phyloP scores from a whole-genome alignment of 495 filamentous ascomycete genomes.

The Podospora didyma region DNA sequence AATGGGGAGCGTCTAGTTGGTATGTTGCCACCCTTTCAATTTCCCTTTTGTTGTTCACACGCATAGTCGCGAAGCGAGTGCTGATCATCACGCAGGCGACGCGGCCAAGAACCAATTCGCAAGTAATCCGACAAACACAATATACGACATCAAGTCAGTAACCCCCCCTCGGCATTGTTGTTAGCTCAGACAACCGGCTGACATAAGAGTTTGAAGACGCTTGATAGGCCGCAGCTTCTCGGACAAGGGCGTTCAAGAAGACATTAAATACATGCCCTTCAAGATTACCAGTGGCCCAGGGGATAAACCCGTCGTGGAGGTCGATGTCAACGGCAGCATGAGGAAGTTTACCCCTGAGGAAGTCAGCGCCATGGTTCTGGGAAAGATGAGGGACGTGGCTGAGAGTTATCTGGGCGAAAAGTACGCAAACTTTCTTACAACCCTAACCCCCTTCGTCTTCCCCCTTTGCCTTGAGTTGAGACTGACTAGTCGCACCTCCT shows the following conservation, averaged over 20 bases:
- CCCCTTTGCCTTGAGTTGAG: too few species aligned
- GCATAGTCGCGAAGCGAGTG: slow-evolving; percentile 44
- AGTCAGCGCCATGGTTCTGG: slow-evolving; percentile 76
- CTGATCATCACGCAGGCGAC: slow-evolving; percentile 55
- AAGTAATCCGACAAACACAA: slow-evolving; percentile 95
- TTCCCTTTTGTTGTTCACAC: not conserved
- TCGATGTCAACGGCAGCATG: slow-evolving; percentile 58
- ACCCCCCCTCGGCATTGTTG: too few species aligned
- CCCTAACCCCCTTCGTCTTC: not conserved
- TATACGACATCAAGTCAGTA: slow-evolving; percentile 86
- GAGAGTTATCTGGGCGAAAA: slow-evolving; percentile 83
- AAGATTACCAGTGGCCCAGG: slow-evolving; percentile 65
- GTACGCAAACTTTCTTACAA: slow-evolving; percentile 4
- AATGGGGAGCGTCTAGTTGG: slow-evolving; percentile 60
- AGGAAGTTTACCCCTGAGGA: slow-evolving; percentile 79
- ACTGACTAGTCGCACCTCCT: not conserved
- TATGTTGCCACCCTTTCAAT: not conserved
- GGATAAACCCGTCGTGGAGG: slow-evolving; percentile 72
- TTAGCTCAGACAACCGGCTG: too few species aligned
- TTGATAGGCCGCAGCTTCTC: slow-evolving; percentile 80
- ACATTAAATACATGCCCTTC: slow-evolving; percentile 84
- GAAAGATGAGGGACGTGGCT: slow-evolving; percentile 94
- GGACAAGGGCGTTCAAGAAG: slow-evolving; percentile 73
- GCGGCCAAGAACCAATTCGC: slow-evolving; percentile 99
- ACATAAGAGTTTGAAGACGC: slow-evolving; percentile 48